phyloP scores from a whole-genome alignment of 2,329 filamentous ascomycete species.

The Beauveria asiatica region DNA sequence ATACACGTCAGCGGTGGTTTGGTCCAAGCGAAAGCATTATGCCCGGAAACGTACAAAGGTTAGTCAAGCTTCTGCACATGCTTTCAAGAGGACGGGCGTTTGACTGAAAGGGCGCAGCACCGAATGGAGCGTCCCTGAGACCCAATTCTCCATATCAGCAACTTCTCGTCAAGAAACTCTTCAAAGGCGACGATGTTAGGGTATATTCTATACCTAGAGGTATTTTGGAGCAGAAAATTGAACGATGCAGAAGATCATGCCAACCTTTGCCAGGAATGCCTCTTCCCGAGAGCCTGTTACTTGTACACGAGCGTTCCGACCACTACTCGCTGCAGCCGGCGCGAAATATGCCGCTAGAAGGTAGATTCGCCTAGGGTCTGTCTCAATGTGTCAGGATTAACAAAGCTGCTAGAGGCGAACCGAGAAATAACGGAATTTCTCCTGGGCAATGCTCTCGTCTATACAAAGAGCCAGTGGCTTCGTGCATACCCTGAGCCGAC shows the following conservation, averaged over 20 bases:
- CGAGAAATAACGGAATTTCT: slow-evolving; percentile 12
- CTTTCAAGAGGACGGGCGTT: too few species aligned
- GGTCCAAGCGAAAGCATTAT: slow-evolving; percentile 10
- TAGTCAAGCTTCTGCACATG: not conserved
- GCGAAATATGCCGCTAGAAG: slow-evolving; percentile 11
- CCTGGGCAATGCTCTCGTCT: not conserved
- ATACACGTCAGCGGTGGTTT: not conserved
- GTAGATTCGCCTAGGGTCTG: not conserved
- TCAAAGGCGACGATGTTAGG: slow-evolving; percentile 11
- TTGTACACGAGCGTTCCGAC: slow-evolving; percentile 18
- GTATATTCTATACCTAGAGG: slow-evolving; percentile 15
- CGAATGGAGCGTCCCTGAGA: slow-evolving; percentile 18
- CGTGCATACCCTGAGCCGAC: not conserved
- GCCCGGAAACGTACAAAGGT: slow-evolving; percentile 11
- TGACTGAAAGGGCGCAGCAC: slow-evolving; percentile 9
- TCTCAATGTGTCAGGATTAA: too few species aligned
- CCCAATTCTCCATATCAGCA: slow-evolving; percentile 16
- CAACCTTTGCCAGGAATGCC: slow-evolving; percentile 11
- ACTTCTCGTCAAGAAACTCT: slow-evolving; percentile 12
- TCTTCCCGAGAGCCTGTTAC: slow-evolving; percentile 15
- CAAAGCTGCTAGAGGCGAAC: slow-evolving; percentile 11
- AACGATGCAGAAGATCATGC: not conserved
- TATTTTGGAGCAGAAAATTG: not conserved
- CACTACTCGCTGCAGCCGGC: slow-evolving; percentile 18
- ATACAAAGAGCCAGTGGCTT: slow-evolving; percentile 13